Percentiles rank a stretch among this genome's conserved stretches.
phyloP scores from a whole-genome alignment of 108 stramenopile genomes.

The Parietichytrium sp. region DNA sequence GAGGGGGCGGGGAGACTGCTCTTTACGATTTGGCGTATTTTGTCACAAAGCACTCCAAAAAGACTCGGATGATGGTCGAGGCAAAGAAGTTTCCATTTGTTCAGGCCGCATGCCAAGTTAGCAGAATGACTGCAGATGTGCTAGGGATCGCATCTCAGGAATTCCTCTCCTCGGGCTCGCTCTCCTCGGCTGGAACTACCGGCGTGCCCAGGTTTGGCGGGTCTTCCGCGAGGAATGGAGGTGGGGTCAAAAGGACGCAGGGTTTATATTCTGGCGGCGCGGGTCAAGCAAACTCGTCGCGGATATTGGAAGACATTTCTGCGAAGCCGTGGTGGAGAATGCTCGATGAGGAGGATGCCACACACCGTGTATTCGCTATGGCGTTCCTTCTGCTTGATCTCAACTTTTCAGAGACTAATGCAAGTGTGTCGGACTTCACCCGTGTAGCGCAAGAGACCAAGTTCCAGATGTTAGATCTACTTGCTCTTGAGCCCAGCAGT shows the following conservation, averaged over 20 bases:
- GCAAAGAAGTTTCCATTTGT: neutral
- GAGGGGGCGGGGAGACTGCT: conserved; percentile 5
- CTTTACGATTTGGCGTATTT: neutral
- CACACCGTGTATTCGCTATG: neutral
- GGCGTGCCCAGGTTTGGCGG: too few species aligned
- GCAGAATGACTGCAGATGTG: neutral
- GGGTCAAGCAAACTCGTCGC: too few species aligned
- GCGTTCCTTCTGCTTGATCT: neutral
- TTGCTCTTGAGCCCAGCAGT: neutral
- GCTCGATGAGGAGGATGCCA: neutral
- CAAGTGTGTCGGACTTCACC: neutral
- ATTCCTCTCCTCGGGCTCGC: too few species aligned
- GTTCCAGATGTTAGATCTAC: neutral
- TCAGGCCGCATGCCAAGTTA: neutral
- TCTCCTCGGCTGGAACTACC: too few species aligned
- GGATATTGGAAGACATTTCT: too few species aligned
- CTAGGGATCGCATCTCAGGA: neutral
- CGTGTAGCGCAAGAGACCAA: conserved; percentile 21
- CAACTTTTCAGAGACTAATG: neutral
- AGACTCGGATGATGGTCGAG: neutral
- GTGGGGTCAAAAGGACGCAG: too few species aligned
- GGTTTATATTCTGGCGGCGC: too few species aligned
- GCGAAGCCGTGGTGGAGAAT: conserved; percentile 1
- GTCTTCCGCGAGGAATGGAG: too few species aligned
- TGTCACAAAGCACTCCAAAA: neutral